These are phyloP conservation scores for Apophysomyces variabilis DNA, from an alignment of 371 early-diverging fungal genomes.

Conservation along the genomic window DNA sequence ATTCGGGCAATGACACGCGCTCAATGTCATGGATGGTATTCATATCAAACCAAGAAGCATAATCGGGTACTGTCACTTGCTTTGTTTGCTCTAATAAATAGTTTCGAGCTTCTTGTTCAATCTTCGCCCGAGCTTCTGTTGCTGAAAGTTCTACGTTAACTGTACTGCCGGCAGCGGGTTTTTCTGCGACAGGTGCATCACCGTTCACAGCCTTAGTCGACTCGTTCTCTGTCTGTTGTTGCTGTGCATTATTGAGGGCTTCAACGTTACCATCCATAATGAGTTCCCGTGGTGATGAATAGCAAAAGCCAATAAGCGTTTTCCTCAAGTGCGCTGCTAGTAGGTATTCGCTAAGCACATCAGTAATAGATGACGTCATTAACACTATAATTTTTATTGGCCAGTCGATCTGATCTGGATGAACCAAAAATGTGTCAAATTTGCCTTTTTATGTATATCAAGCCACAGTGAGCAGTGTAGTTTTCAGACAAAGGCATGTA, in stretches of 20 bases:
- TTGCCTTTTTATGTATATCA: too few species aligned
- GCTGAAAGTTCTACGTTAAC: conserved; percentile 8
- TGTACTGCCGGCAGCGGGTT: not conserved
- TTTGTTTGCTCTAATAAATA: conserved; percentile 76
- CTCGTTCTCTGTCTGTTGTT: conserved; percentile 1
- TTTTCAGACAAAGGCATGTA: too few species aligned
- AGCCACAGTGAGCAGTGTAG: too few species aligned
- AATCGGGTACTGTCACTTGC: conserved; percentile 79
- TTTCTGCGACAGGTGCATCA: not conserved
- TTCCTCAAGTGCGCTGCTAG: too few species aligned
- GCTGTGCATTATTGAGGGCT: not conserved
- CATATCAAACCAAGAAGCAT: conserved; percentile 95
- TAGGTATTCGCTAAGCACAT: too few species aligned
- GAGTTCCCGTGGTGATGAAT: not conserved
- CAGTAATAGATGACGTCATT: too few species aligned
- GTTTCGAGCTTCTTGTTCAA: conserved; percentile 75
- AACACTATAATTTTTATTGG: too few species aligned
- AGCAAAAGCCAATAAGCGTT: too few species aligned
- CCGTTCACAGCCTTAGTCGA: not conserved
- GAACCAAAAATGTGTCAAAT: too few species aligned
- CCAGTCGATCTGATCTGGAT: too few species aligned
- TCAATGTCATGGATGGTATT: conserved; percentile 90
- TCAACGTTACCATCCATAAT: not conserved
- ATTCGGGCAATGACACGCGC: conserved; percentile 91
- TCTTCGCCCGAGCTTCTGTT: conserved; percentile 27